These are phyloP conservation scores for Pseudofabraea citricarpa DNA, from an alignment of 2,329 filamentous ascomycete genomes.

Conservation along the genomic window DNA sequence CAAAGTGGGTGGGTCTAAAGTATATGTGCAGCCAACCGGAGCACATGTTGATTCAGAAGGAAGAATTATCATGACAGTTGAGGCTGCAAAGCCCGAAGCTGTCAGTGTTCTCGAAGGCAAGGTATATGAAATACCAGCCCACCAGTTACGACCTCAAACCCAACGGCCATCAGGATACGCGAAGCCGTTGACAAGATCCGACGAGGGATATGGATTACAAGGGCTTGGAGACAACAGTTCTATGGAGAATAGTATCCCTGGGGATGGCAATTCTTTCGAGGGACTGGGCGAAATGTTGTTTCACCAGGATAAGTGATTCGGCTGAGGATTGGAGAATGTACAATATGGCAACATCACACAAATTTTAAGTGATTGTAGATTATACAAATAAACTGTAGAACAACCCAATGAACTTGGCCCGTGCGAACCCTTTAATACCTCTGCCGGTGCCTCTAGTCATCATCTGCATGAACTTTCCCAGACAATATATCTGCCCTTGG, in stretches of 20 bases:
- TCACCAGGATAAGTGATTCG: background rate
- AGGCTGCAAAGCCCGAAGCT: conserved; percentile 17
- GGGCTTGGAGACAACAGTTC: background rate
- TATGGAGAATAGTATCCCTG: background rate
- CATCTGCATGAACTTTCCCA: no score
- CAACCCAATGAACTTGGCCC: background rate
- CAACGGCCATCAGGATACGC: background rate
- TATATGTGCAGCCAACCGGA: conserved; percentile 20
- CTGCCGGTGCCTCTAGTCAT: no score
- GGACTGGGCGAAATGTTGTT: background rate
- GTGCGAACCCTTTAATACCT: background rate
- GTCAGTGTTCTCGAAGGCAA: conserved; percentile 23
- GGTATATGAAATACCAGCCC: conserved; percentile 9
- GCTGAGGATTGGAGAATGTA: background rate
- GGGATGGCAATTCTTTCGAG: background rate
- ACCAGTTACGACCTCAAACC: background rate
- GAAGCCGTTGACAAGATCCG: conserved; percentile 1
- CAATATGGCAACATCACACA: background rate
- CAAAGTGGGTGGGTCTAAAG: conserved; percentile 25
- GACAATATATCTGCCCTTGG: no score
- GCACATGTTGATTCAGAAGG: conserved; percentile 26
- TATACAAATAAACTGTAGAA: background rate
- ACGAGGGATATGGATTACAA: conserved; percentile 3
- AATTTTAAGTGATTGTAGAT: background rate
- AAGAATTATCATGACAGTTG: conserved; percentile 18